Evolutionary conservation across 257 asterid species (phyloP).

Genomic region (Solanum sparsipilum): DNA sequence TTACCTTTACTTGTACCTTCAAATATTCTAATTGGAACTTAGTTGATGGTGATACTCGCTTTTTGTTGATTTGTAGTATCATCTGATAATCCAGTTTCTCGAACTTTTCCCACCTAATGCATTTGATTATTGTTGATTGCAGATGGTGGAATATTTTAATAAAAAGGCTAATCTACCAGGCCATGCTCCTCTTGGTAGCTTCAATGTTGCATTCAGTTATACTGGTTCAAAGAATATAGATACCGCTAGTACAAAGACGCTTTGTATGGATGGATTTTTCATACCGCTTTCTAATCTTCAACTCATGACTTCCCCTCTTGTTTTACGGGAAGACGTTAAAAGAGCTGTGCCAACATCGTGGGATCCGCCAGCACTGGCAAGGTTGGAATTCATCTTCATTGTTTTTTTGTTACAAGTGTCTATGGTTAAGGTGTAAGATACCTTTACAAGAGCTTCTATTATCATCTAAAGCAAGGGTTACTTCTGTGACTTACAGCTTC

Average conservation of each 20-base stretch:
- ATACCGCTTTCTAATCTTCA: constrained; percentile 65
- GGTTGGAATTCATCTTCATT: constrained; percentile 20
- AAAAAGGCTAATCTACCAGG: constrained; percentile 56
- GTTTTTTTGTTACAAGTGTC: not conserved
- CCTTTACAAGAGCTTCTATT: not conserved
- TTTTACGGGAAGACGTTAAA: constrained; percentile 45
- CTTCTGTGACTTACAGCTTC: constrained; percentile 42
- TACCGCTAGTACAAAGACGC: constrained; percentile 64
- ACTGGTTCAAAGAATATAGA: constrained; percentile 57
- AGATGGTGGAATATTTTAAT: constrained; percentile 90
- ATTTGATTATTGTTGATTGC: constrained; percentile 5
- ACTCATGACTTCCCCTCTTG: constrained; percentile 39
- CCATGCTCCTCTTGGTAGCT: constrained; percentile 62
- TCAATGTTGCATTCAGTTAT: constrained; percentile 67
- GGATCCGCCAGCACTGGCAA: constrained; percentile 84
- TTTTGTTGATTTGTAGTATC: not conserved
- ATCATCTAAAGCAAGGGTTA: not conserved
- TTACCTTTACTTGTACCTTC: not conserved
- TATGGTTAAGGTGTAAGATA: not conserved
- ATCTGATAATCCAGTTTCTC: not conserved
- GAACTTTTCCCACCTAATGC: not conserved
- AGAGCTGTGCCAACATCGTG: constrained; percentile 66
- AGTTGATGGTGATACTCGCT: not conserved
- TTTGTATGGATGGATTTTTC: constrained; percentile 74
- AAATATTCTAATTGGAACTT: not conserved